These are phyloP conservation scores for Penicillium sp. DNA, from an alignment of 2,329 filamentous ascomycete species.

Conservation along the genomic window DNA sequence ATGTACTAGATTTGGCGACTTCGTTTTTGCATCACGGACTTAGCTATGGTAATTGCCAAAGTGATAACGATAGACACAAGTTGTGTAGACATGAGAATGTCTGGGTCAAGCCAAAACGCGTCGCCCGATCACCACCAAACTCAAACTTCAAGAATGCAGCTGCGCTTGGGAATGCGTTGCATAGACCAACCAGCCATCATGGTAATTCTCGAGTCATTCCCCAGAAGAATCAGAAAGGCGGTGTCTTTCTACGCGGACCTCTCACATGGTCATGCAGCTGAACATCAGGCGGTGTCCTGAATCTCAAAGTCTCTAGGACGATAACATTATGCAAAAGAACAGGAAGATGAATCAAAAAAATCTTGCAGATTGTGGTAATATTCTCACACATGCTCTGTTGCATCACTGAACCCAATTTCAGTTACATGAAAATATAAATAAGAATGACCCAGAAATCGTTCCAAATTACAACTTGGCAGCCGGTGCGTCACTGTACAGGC, in stretches of 20 bases:
- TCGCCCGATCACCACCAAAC: neutral
- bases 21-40: neutral
- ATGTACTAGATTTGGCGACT: neutral
- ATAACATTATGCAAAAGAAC: neutral
- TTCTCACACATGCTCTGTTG: conserved; percentile 7
- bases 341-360: neutral
- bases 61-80: conserved; percentile 3
- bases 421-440: neutral
- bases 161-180: conserved; percentile 12
- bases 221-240: conserved; percentile 6
- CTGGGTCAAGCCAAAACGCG: neutral
- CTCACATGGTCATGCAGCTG: neutral
- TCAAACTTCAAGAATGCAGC: conserved; percentile 13
- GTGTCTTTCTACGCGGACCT: neutral
- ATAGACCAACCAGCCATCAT: conserved; percentile 7
- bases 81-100: conserved; percentile 8
- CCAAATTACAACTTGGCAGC: conserved; percentile 60
- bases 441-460: neutral
- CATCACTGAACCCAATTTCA: conserved; percentile 1
- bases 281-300: neutral
- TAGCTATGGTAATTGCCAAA: neutral
- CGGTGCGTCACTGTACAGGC: conserved; percentile 53
- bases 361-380: neutral
- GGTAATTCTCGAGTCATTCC: neutral
- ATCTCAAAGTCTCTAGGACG: too few species aligned